Evolutionary conservation across 1,284 basidiomycete species (phyloP), one percentile per base, ranked within the genome.

Genomic region (Moesziomyces globuligerus): DNA sequence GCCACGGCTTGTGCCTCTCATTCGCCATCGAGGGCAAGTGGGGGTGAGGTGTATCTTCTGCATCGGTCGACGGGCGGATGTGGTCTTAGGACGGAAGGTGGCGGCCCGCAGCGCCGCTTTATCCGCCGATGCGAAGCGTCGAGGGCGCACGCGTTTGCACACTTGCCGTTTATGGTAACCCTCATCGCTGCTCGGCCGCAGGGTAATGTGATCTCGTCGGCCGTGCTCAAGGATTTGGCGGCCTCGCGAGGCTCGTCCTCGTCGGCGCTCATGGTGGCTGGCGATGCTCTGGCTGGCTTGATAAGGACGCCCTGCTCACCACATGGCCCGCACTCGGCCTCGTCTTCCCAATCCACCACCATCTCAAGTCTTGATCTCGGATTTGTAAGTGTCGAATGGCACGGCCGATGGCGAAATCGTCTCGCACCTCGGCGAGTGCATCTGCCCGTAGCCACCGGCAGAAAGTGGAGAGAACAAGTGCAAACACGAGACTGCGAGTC

Each of bases 91-190:
- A 34, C 32, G 7, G 32, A 17, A 34, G 15, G 11, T 34, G 15
- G 32, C 32, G 32, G 32, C 32, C 15, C 15, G 13, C 32, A 34
- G 15, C 32, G 15, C 32, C 32, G 32, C 32, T 34, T 34, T 34
- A 17, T 34, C 32, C 32, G 32, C 32, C 6, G 17, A 34, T 34
- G 15, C 7, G 15, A 13, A 17, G 15, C 32, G 32, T 34, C 32
- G 15, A 23, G n/a, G 23, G n/a, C 20, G 39, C 39, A 18, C 20
- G 23, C 20, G 39, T 18, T 11, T 40, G 20, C 39, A 10, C 3
- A 24, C 40, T 42, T 52, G 50, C 50, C 50, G 34, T 46, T 39
- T 53, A 53, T 53, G 43, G 50, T 38, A 53, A 34, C 32, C 32
- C 32, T 3, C 10, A 13, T 1, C 32, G 43, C 25, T 17, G 15